A percentile compares a stretch with the other conserved stretches of the same genome.
phyloP scores from a whole-genome alignment of 2,329 filamentous ascomycete genomes.

The Talaromyces sp. region DNA sequence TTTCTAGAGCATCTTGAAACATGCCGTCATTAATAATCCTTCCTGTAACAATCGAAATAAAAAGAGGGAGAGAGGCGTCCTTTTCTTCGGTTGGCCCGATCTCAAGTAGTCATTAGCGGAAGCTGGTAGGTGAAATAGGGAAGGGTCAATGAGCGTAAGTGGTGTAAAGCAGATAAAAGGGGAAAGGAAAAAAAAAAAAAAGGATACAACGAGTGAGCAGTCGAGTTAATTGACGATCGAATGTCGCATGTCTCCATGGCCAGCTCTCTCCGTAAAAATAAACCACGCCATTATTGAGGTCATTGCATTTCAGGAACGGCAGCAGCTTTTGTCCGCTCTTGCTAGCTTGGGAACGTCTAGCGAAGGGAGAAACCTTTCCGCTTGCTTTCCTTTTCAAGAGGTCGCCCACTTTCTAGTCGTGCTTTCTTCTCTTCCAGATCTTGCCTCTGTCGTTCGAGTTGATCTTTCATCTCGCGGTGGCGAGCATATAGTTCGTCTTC shows the following conservation, averaged over 20 bases:
- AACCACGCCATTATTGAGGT: conserved; percentile 19
- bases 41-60: conserved; percentile 15
- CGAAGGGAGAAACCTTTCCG: conserved; percentile 99
- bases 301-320: conserved; percentile 19
- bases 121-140: conserved; percentile 29
- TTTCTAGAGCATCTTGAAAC: conserved; percentile 23
- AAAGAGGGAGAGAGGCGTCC: conserved; percentile 19
- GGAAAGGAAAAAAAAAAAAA: conserved; percentile 19
- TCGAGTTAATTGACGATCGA: conserved; percentile 18
- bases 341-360: conserved; percentile 49
- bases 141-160: conserved; percentile 32
- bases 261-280: conserved; percentile 17
- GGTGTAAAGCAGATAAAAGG: conserved; percentile 19
- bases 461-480: conserved; percentile 99
- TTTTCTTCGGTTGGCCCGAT: conserved; percentile 28
- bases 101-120: conserved; percentile 32
- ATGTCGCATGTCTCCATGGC: conserved; percentile 18
- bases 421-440: conserved; percentile 99
- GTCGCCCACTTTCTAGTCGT: conserved; percentile 89
- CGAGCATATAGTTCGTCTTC: conserved; percentile 98
- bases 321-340: conserved; percentile 11
- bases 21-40: conserved; percentile 25
- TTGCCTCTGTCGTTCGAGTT: conserved; percentile 87
- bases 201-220: conserved; percentile 22
- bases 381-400: conserved; percentile 96